A percentile compares a stretch with the other conserved stretches of the same genome.
phyloP scores from a whole-genome alignment of 2,329 filamentous ascomycete genomes.

The Geosmithia putterillii region DNA sequence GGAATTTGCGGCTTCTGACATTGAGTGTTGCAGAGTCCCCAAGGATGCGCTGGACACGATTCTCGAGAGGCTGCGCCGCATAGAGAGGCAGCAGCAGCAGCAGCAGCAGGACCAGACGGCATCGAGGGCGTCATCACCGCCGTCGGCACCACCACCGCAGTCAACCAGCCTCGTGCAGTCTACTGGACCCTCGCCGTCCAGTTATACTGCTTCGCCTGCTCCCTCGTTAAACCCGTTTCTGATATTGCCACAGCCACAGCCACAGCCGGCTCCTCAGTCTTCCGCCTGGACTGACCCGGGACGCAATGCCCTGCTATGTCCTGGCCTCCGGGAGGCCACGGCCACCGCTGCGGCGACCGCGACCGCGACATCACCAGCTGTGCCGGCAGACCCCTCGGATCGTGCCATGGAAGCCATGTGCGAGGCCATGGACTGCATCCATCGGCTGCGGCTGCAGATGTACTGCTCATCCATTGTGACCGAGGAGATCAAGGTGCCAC shows the following conservation, averaged over 20 bases:
- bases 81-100: conserved; percentile 10
- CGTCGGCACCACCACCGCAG: too few relatives aligned
- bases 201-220: too few relatives aligned
- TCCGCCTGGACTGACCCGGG: too few relatives aligned
- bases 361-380: too few relatives aligned
- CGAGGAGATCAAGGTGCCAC: conserved; percentile 11
- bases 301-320: too few relatives aligned
- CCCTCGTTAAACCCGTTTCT: too few relatives aligned
- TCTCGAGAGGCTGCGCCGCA: conserved; percentile 15
- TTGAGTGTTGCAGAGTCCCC: conserved; percentile 2
- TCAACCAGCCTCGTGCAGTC: not conserved
- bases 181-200: not conserved
- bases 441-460: conserved; percentile 10
- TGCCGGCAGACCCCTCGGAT: conserved; percentile 9
- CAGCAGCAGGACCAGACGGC: not conserved
- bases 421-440: conserved; percentile 14
- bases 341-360: too few relatives aligned
- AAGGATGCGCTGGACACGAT: conserved; percentile 12
- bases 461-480: conserved; percentile 10
- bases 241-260: too few relatives aligned
- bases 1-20: too few relatives aligned
- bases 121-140: not conserved
- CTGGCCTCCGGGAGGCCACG: too few relatives aligned
- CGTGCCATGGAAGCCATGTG: conserved; percentile 8
- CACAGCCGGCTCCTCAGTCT: too few relatives aligned